A percentile compares a stretch with the other conserved stretches of the same genome.
These are phyloP conservation scores for Trichoderma sp. DNA, from an alignment of 2,329 filamentous ascomycete genomes.

Conservation along the genomic window DNA sequence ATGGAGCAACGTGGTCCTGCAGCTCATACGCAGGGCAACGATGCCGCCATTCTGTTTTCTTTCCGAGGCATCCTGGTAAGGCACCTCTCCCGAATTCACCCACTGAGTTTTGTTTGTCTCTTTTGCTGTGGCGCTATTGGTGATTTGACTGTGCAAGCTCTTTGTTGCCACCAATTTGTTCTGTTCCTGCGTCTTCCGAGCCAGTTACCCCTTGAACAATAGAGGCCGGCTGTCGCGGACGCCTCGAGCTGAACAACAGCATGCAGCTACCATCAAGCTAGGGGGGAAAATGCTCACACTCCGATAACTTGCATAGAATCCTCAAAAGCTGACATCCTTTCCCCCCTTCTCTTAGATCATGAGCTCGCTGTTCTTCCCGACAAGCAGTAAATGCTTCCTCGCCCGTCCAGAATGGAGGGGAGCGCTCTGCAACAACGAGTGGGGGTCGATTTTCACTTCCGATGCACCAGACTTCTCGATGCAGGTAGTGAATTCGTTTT, in stretches of 20 bases:
- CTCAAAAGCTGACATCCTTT: not conserved
- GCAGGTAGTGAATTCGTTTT: slow-evolving; percentile 38
- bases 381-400: slow-evolving; percentile 41
- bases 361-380: slow-evolving; percentile 42
- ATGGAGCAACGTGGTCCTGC: slow-evolving; percentile 44
- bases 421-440: slow-evolving; percentile 34
- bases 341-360: slow-evolving; percentile 36
- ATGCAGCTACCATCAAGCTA: not conserved
- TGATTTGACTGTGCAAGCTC: not conserved
- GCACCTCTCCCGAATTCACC: slow-evolving; percentile 24
- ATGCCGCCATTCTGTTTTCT: slow-evolving; percentile 42
- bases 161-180: not conserved
- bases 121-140: not conserved
- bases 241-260: not conserved
- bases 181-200: slow-evolving; percentile 9
- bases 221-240: not conserved
- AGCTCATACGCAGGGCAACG: slow-evolving; percentile 40
- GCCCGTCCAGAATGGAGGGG: slow-evolving; percentile 41
- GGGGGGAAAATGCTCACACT: not conserved
- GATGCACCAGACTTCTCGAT: slow-evolving; percentile 31
- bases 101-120: not conserved
- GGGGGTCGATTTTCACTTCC: slow-evolving; percentile 33
- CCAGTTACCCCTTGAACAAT: not conserved
- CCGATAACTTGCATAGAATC: not conserved
- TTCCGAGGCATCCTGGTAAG: slow-evolving; percentile 42